phyloP scores from a whole-genome alignment of 306 rosid genomes.

The Canavalia ensiformis region DNA sequence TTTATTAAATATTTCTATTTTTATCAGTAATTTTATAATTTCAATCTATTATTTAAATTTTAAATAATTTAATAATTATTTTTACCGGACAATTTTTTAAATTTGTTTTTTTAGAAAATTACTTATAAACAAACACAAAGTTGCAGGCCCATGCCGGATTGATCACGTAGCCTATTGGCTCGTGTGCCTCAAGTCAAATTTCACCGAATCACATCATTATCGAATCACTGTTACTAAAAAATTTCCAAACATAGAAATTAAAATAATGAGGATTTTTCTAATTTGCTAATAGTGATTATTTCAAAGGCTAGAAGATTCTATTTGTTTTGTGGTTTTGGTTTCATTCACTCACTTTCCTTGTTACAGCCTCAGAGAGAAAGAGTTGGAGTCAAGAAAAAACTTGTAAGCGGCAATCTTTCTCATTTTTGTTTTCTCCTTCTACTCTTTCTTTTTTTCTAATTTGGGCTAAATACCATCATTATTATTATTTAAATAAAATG shows the following conservation, averaged over 20 bases:
- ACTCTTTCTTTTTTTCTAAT: not conserved
- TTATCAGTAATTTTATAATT: no score
- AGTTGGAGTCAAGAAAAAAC: slow-evolving; percentile 33
- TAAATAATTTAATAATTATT: no score
- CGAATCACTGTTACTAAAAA: not conserved
- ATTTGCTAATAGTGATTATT: slow-evolving; percentile 5
- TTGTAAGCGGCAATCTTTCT: slow-evolving; percentile 27
- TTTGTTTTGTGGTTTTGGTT: slow-evolving; percentile 26
- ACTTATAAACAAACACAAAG: not conserved
- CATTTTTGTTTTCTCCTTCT: not conserved
- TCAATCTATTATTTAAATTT: no score
- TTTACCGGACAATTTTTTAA: no score
- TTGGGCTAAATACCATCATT: no score
- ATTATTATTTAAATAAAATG: no score
- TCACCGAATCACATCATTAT: slow-evolving; percentile 27
- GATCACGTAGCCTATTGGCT: not conserved
- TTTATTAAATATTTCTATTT: no score
- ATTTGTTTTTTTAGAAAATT: not conserved
- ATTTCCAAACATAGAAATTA: not conserved
- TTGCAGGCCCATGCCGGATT: not conserved
- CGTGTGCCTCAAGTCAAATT: not conserved
- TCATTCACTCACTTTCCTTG: slow-evolving; percentile 21
- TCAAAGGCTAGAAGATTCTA: slow-evolving; percentile 40
- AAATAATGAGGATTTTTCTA: not conserved
- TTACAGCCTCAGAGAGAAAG: not conserved